Evolutionary conservation across 2,329 filamentous ascomycete genomes (phyloP), one percentile per base, ranked within the genome.

Genomic region (Colletotrichum paranaense): DNA sequence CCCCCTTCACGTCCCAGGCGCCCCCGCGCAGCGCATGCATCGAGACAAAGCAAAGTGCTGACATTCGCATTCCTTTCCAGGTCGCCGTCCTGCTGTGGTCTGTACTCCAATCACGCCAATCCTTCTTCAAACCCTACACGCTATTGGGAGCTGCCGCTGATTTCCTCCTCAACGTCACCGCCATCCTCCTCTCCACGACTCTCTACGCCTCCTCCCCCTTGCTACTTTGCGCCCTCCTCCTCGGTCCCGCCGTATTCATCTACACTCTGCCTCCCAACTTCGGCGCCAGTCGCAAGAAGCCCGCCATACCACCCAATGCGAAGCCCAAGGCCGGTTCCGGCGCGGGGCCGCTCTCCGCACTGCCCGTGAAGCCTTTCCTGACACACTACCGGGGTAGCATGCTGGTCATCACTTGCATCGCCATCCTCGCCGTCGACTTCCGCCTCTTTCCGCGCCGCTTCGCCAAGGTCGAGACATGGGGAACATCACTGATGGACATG

Each of bases 401-500:
- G 95, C 91, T 99, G 88, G 88, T 97, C 63, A 89, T 94, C 76
- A 99, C 97, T 8, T 97, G 94, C 79, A 85, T 97, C 58, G 94
- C 95, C 65, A 98, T 99, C 77, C 89, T 99, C n/a, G 97, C 97
- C 19, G 97, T 99, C 64, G 97, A 99, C 83, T 99, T 99, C 81
- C 91, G 89, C 22, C 88, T 98, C 72, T 99, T 99, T 79, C 97
- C 97, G 2, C 91, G 97, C 32, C 92, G 97, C 38, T 98, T 98
- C 81, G 97, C 95, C 70, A 99, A 99, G 85, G 97, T 97, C 2
- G 97, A 99, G 84, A 98, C 94, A n/a, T 99, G 97, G 95, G 97
- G 97, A 67, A 98, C 96, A 1, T 98, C 96, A n/a, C 86, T 99
- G 74, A 99, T 99, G 97, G 97, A 99, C 81, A 88, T 98, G 78